Conservation (phyloP, 495 filamentous ascomycete genomes). For the Beverwykella pulmonaria region DNA sequence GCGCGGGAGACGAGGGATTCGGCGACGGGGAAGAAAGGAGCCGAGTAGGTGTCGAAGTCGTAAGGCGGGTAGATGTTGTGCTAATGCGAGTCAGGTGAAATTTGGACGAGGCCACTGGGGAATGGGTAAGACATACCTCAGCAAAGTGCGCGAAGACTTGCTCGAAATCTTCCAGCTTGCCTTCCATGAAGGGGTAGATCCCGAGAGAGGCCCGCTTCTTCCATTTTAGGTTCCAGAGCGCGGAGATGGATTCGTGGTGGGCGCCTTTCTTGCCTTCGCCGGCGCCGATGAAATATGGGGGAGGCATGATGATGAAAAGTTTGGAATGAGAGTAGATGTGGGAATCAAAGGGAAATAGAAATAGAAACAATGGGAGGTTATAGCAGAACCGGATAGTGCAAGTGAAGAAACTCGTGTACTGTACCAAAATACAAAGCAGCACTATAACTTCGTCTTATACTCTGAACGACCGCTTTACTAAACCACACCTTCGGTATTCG, state of each 20-base stretch:
- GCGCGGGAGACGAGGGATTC: constrained; percentile 15
- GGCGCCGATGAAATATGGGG: constrained; percentile 15
- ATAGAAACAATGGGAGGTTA: no score
- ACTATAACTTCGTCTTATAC: no score
- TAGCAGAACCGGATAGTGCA: no score
- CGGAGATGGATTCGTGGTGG: constrained; percentile 30
- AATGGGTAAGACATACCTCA: constrained; percentile 1
- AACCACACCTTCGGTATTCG: constrained; percentile 1
- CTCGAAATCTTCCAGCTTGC: constrained; percentile 35
- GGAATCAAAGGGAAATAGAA: no score
- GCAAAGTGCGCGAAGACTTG: constrained; percentile 29
- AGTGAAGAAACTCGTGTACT: no score
- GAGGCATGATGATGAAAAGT: constrained; percentile 4
- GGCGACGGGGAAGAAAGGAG: constrained; percentile 34
- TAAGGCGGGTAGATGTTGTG: constrained; percentile 27
- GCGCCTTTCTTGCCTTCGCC: constrained; percentile 20
- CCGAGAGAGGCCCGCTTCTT: constrained; percentile 30
- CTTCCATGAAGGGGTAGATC: constrained; percentile 38
- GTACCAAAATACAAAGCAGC: no score
- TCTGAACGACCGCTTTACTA: no score
- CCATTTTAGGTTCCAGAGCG: constrained; percentile 36
- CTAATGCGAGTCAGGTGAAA: neutral
- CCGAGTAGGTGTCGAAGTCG: constrained; percentile 22
- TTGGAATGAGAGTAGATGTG: no score
- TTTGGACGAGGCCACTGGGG: neutral